These are phyloP conservation scores for Cladobotryum mycophilum DNA, from an alignment of 2,329 filamentous ascomycete genomes.

Conservation along the genomic window DNA sequence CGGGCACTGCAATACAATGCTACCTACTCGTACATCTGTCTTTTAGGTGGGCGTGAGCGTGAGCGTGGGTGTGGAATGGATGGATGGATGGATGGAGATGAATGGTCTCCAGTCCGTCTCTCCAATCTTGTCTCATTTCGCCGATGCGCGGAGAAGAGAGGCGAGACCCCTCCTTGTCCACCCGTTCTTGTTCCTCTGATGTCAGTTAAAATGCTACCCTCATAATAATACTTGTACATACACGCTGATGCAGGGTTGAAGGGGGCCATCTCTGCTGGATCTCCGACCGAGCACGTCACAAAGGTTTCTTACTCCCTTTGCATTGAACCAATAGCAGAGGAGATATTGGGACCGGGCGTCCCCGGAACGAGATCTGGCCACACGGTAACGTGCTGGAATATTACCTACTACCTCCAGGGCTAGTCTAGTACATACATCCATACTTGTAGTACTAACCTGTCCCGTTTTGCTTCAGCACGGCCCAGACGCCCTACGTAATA, in stretches of 20 bases:
- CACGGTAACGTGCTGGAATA: neutral
- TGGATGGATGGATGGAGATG: no score
- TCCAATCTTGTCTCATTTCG: neutral
- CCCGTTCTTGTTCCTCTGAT: slow-evolving; percentile 3
- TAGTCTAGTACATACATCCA: no score
- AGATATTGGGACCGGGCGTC: neutral
- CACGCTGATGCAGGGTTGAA: no score
- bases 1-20: no score
- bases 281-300: neutral
- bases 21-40: no score
- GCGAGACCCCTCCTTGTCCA: neutral
- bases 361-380: neutral
- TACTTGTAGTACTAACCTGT: no score
- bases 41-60: no score
- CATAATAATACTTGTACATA: no score
- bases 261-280: neutral
- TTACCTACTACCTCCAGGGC: no score
- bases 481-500: slow-evolving; percentile 13
- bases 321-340: neutral
- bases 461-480: no score
- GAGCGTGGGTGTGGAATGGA: no score
- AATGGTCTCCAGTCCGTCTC: neutral
- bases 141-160: neutral
- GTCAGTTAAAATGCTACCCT: slow-evolving; percentile 3
- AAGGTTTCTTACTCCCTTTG: no score